These are phyloP conservation scores for Thelephora terrestris DNA, from an alignment of 1,284 basidiomycete species.

Conservation along the genomic window DNA sequence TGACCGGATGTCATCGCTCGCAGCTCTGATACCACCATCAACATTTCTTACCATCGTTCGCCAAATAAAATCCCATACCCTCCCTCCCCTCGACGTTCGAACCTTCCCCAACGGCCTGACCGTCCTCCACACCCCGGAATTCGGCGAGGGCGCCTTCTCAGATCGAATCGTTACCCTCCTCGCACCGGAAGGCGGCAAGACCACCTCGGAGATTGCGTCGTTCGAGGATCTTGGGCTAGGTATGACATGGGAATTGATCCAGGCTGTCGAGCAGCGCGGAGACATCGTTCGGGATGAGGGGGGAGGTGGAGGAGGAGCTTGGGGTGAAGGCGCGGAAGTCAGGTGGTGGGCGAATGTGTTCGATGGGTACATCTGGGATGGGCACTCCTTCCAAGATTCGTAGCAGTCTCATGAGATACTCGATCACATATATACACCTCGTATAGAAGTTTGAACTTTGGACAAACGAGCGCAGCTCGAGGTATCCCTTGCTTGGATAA, in stretches of 20 bases:
- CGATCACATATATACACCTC: too few relatives aligned
- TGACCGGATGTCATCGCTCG: neutral
- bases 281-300: constrained; percentile 70
- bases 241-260: constrained; percentile 66
- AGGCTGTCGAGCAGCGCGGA: constrained; percentile 54
- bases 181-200: constrained; percentile 33
- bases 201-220: constrained; percentile 54
- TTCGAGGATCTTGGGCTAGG: constrained; percentile 63
- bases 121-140: constrained; percentile 80
- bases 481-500: too few relatives aligned
- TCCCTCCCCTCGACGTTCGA: constrained; percentile 59
- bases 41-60: constrained; percentile 71
- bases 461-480: too few relatives aligned
- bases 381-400: constrained; percentile 25
- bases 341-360: constrained; percentile 67
- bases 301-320: constrained; percentile 26
- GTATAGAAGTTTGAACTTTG: too few relatives aligned
- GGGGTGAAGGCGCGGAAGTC: constrained; percentile 38
- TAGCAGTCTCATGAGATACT: neutral
- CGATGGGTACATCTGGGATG: constrained; percentile 57
- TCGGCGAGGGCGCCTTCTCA: constrained; percentile 55
- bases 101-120: constrained; percentile 63
- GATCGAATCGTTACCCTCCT: constrained; percentile 50
- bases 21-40: constrained; percentile 82
- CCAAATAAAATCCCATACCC: constrained; percentile 56